Conservation (phyloP, 352 stramenopile genomes). For the Bremia lactucae region DNA sequence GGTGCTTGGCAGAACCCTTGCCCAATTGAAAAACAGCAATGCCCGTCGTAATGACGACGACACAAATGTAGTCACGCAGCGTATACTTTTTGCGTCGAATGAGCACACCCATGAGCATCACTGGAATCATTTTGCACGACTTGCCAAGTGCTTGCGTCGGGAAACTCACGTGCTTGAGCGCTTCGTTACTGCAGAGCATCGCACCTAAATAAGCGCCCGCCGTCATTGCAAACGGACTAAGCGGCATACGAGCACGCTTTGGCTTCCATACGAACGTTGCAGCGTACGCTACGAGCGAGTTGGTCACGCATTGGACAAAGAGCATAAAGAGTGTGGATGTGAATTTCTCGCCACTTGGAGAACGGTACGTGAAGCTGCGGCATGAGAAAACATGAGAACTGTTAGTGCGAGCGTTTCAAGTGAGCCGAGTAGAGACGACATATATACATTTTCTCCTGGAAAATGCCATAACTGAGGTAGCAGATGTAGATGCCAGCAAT, state of each 20-base stretch:
- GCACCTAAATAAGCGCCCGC: slow-evolving; percentile 83
- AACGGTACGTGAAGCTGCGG: slow-evolving; percentile 79
- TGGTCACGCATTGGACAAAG: slow-evolving; percentile 88
- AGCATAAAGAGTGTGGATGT: slow-evolving; percentile 88
- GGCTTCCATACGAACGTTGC: slow-evolving; percentile 81
- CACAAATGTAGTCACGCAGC: slow-evolving; percentile 83
- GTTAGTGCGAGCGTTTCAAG: background rate
- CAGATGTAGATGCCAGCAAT: slow-evolving; percentile 87
- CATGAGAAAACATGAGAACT: slow-evolving; percentile 1
- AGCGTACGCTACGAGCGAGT: slow-evolving; percentile 75
- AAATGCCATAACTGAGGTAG: slow-evolving; percentile 89
- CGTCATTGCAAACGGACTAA: slow-evolving; percentile 82
- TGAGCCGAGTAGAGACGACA: background rate
- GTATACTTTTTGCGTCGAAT: slow-evolving; percentile 88
- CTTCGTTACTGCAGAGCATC: slow-evolving; percentile 89
- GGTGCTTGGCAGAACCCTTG: slow-evolving; percentile 63
- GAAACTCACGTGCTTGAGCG: slow-evolving; percentile 93
- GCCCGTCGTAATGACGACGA: slow-evolving; percentile 83
- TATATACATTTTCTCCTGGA: slow-evolving; percentile 89
- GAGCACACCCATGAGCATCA: slow-evolving; percentile 91
- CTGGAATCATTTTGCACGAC: slow-evolving; percentile 98
- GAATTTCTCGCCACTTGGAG: slow-evolving; percentile 77
- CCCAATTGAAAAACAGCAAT: slow-evolving; percentile 87
- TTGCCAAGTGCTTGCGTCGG: slow-evolving; percentile 97
- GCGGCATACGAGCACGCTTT: slow-evolving; percentile 48